Evolutionary conservation across 768 basidiomycete genomes (phyloP).

Genomic region (Auriscalpium microsporum): DNA sequence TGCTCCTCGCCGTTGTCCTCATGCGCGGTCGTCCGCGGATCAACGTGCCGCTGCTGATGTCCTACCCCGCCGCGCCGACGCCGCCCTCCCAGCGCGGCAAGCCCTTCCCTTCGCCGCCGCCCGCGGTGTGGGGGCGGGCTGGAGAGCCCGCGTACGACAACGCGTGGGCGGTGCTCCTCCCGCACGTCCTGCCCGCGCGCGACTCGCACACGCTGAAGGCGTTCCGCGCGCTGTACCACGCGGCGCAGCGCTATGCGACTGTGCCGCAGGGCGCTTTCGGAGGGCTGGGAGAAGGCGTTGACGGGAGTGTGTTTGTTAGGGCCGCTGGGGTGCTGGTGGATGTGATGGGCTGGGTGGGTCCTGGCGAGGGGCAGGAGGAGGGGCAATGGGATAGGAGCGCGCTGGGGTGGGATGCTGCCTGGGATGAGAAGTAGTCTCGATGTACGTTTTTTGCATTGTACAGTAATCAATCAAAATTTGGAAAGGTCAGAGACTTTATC

Average conservation of each 20-base stretch:
- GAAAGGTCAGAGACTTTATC: too few species aligned
- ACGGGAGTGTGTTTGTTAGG: slow-evolving; percentile 50
- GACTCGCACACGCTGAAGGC: slow-evolving; percentile 47
- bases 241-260: slow-evolving; percentile 38
- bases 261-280: slow-evolving; percentile 35
- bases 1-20: slow-evolving; percentile 28
- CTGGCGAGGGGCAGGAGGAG: slow-evolving; percentile 36
- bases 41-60: slow-evolving; percentile 38
- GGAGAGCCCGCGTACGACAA: slow-evolving; percentile 31
- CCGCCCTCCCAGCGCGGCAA: slow-evolving; percentile 20
- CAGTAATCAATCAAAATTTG: too few species aligned
- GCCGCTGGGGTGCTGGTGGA: slow-evolving; percentile 51
- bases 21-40: slow-evolving; percentile 49
- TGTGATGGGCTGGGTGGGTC: slow-evolving; percentile 42
- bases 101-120: slow-evolving; percentile 10
- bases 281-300: slow-evolving; percentile 34
- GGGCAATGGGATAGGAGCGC: slow-evolving; percentile 49
- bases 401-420: slow-evolving; percentile 54
- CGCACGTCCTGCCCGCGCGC: slow-evolving; percentile 37
- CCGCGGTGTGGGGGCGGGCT: slow-evolving; percentile 28
- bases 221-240: slow-evolving; percentile 39
- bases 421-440: slow-evolving; percentile 29
- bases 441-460: neutral
- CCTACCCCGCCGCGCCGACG: slow-evolving; percentile 30
- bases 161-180: slow-evolving; percentile 44